Evolutionary conservation across 345 rosid genomes (phyloP), one percentile per base, ranked within the genome.

Genomic region (Leavenworthia alabamica): DNA sequence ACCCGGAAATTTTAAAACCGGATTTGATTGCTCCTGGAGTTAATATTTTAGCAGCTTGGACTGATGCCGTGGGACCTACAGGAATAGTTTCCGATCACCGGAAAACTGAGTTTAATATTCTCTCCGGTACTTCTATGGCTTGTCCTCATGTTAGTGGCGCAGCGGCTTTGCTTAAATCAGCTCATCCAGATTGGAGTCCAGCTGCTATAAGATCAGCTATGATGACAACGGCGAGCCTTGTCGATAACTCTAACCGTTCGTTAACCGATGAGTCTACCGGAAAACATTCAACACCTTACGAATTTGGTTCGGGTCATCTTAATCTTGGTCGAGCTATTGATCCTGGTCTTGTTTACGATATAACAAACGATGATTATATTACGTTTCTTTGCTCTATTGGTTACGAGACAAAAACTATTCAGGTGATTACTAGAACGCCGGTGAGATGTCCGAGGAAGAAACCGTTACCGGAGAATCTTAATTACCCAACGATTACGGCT

Each of bases 101-200:
- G 63, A 86, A 63, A 77, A 76, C 82, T 4, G 89, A 84, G 42
- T 89, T 86, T 62, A 89, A 86, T 66, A 89, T 85, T 32, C 66
- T 89, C 5, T 89, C 88, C 0, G 91, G 91, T 32, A 89, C 91
- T 26, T 89, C 91, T 0, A 89, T 89, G 89, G 95, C 95, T 17
- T 81, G 86, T 60, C 92, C 90, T 13, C 90, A 85, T 7, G 88
- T 85, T 0, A 85, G 90, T 33, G 95, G 95, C 1, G 91, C 89
- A 0, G 89, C 88, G 4, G 91, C 91, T 2, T 49, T 89, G 77
- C 88, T 89, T 17, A 89, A 89, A 56, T 89, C 95, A 0, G 85
- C 88, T 0, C 91, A 82, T 62, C 90, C 79, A 0, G 74, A 79
- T 65, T 89, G 92, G 92, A 86, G 84, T 19, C 90, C 88, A 0